phyloP scores from a whole-genome alignment of 2,329 filamentous ascomycete species.

The Colletotrichum cordylinicola region DNA sequence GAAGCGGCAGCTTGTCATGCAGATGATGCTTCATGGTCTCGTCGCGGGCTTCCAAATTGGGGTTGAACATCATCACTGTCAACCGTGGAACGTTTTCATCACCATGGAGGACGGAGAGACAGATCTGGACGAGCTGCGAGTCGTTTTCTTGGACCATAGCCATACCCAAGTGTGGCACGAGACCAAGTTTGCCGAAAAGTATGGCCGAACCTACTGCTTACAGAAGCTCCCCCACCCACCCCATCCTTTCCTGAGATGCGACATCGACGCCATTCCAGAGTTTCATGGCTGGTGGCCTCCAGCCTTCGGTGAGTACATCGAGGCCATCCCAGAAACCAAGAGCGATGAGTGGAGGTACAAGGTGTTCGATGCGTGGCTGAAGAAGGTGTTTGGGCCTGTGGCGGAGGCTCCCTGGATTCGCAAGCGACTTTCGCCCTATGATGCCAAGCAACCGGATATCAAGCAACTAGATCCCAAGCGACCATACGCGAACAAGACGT shows the following conservation, averaged over 20 bases:
- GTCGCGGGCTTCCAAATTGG: neutral
- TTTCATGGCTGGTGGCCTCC: too few species aligned
- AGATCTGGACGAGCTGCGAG: neutral
- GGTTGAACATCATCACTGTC: neutral
- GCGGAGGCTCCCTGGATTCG: too few species aligned
- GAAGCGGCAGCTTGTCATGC: neutral
- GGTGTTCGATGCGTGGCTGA: too few species aligned
- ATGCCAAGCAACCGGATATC: too few species aligned
- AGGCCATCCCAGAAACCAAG: too few species aligned
- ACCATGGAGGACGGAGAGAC: neutral
- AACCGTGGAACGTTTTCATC: slow-evolving; percentile 32
- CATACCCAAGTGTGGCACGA: neutral
- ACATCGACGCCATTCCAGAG: neutral
- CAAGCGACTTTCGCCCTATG: too few species aligned
- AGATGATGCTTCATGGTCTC: neutral
- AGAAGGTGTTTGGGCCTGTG: too few species aligned
- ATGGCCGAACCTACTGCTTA: neutral
- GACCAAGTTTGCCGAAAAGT: neutral
- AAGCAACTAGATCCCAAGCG: too few species aligned
- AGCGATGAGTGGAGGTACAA: too few species aligned
- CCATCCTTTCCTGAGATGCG: neutral
- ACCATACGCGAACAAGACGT: too few species aligned
- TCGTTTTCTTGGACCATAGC: neutral
- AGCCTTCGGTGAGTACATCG: too few species aligned
- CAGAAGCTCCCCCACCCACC: neutral